Percentiles rank a stretch among this genome's conserved stretches.
phyloP scores from a whole-genome alignment of 192 early-diverging fungal genomes.

The Coemansia furcata region DNA sequence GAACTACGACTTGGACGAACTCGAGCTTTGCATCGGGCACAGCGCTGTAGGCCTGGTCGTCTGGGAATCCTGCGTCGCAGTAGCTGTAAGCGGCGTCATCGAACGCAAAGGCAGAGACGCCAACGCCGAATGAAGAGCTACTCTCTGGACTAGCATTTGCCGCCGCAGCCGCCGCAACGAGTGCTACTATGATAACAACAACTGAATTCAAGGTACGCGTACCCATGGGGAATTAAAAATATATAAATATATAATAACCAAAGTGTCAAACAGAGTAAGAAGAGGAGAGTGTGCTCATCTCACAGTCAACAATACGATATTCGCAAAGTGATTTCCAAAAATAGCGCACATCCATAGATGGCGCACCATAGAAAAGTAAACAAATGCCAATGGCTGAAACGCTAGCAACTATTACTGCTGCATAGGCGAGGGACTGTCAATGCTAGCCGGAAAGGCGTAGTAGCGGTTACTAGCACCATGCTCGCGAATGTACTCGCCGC shows the following conservation, averaged over 20 bases:
- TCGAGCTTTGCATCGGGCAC: conserved; percentile 51
- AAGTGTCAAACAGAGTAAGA: neutral
- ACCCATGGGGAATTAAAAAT: conserved; percentile 3
- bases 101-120: conserved; percentile 7
- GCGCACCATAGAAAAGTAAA: too few species aligned
- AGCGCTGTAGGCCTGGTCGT: conserved; percentile 16
- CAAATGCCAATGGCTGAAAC: too few species aligned
- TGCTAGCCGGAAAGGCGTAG: conserved; percentile 3
- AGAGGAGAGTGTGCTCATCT: neutral
- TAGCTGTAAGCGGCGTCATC: conserved; percentile 37
- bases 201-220: neutral
- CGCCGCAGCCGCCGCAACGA: conserved; percentile 13
- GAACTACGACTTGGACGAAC: conserved; percentile 57
- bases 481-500: conserved; percentile 83
- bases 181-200: conserved; percentile 2
- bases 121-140: conserved; percentile 11
- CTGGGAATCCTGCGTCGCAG: conserved; percentile 38
- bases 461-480: conserved; percentile 76
- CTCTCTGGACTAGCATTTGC: neutral
- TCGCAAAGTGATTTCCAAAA: neutral
- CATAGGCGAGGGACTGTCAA: conserved; percentile 8
- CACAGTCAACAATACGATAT: neutral
- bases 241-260: neutral
- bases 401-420: neutral
- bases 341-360: too few species aligned